Base-by-base conservation (phyloP, 2,329 filamentous ascomycete genomes). In the Rhynchosporium secalis region DNA sequence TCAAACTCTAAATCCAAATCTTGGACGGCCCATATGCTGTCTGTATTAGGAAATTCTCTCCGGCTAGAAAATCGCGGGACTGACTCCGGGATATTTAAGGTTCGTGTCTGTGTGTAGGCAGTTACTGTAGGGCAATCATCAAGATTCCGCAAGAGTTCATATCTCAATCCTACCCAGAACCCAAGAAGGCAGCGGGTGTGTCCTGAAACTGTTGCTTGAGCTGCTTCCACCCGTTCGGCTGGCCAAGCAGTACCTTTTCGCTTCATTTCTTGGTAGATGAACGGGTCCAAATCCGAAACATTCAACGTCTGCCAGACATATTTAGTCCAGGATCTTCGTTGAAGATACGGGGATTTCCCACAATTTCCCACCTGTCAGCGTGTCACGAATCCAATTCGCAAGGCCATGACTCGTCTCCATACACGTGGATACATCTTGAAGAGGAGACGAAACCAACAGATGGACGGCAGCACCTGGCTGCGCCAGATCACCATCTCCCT, bases 21-120 rank as follows among this genome's bases (percentile, higher is more conserved):
- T 41, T 40, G 20, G 20, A 20, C 36, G 26, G 33, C 51, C 46
- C 51, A 33, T 28, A 33, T 20, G 9, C n/a, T 40, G 20, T 26
- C 40, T 54, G 36, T 41, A 54, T 41, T 33, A 36, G 51, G 51
- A 29, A 41, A 54, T 28, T 10, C 33, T 38, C 36, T 52, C 49
- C 49, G 49, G 49, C 15, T 4, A 31, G 31, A 38, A 9, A 36
- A 12, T 41, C 26, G 13, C 36, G 33, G n/a, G 40, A 54, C 36
- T 3, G 9, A 28, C 51, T 54, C 51, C 10, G 51, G 40, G 51
- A 54, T 33, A 54, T 15, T 28, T 28, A 33, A n/a, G n/a, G 43
- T 46, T 46, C 43, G 26, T 8, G 3, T 20, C 43, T 10, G n/a
- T 6, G 1, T n/a, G 9, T 45, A n/a, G n/a, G 43, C 8, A n/a